Evolutionary conservation across 257 asterid species (phyloP), one percentile per base, ranked within the genome.

Genomic region (Penstemon eatonii): DNA sequence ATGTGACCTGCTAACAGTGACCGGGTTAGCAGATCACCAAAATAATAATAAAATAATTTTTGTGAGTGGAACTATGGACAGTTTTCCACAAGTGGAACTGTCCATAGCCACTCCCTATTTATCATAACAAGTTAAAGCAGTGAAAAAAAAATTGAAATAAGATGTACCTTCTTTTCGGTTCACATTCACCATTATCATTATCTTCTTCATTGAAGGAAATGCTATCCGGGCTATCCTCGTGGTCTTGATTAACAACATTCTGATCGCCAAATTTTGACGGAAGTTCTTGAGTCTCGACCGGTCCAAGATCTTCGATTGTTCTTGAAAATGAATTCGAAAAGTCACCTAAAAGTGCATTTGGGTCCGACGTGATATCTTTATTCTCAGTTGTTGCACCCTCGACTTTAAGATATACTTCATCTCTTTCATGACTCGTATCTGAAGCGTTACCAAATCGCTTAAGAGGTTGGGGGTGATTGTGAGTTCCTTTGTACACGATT

Each of bases 401-500:
- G 4, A 52, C 6, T 47, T 67, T 71, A 7, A 65, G 41, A 74
- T 53, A 69, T 45, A 78, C 51, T 4, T 74, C 76, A 12, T 50
- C 47, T n/a, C 66, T 78, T 44, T 80, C 81, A 45, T 19, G 3
- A 12, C 65, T 66, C 49, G 51, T 61, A 7, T 82, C 84, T 55
- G 65, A 49, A 63, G 63, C 9, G 38, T 78, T 84, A n/a, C 53
- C 60, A 1, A 70, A 36, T 39, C 81, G 74, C 54, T 75, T 75
- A 13, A 51, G 45, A 2, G 86, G 82, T 25, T 75, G 80, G 57
- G 91, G 88, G 83, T 90, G 96, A 66, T 86, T 84, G 78, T 90
- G 97, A 12, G 52, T 62, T 5, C 97, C 92, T 68, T 76, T 80
- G 19, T 90, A 88, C 41, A 84, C 83, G 13, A 90, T 90, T 73